A percentile compares a stretch with the other conserved stretches of the same genome.
Conservation (phyloP, 305 asterid species). For the Euphrasia arctica region DNA sequence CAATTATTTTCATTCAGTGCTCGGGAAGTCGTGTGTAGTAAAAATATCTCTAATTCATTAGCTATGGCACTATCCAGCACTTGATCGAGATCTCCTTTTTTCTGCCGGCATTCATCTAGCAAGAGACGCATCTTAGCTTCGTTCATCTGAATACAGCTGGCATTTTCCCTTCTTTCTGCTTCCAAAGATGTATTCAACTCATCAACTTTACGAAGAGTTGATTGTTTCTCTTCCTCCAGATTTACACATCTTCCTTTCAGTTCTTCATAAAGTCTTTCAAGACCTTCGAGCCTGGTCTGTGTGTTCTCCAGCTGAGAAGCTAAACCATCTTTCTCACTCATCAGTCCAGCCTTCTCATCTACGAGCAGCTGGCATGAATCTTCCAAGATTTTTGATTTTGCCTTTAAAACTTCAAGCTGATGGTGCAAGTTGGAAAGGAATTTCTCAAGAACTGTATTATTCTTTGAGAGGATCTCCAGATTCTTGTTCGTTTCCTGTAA, state of each 20-base stretch:
- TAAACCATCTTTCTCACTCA: conserved; percentile 55
- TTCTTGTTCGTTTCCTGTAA: conserved; percentile 63
- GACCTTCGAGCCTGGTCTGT: conserved; percentile 45
- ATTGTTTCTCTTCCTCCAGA: conserved; percentile 74
- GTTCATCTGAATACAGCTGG: conserved; percentile 40
- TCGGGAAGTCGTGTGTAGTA: conserved; percentile 48
- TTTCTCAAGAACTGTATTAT: conserved; percentile 59
- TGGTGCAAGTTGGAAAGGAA: conserved; percentile 61
- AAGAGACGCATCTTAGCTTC: conserved; percentile 52
- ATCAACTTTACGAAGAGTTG: conserved; percentile 50
- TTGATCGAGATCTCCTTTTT: conserved; percentile 54
- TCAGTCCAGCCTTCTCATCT: conserved; percentile 65
- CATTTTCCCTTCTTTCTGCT: conserved; percentile 56
- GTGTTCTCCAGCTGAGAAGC: conserved; percentile 57
- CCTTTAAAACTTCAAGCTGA: conserved; percentile 62
- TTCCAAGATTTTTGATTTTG: conserved; percentile 63
- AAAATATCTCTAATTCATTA: conserved; percentile 64
- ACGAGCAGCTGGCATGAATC: conserved; percentile 72
- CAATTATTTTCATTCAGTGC: conserved; percentile 53
- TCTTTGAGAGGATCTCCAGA: conserved; percentile 60
- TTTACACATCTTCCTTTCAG: conserved; percentile 52
- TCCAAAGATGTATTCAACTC: conserved; percentile 63
- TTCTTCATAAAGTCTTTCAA: conserved; percentile 55
- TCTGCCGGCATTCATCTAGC: conserved; percentile 47
- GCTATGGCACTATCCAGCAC: conserved; percentile 52